Conservation (phyloP, 257 asterid species). For the Nyctanthes arbortristis region DNA sequence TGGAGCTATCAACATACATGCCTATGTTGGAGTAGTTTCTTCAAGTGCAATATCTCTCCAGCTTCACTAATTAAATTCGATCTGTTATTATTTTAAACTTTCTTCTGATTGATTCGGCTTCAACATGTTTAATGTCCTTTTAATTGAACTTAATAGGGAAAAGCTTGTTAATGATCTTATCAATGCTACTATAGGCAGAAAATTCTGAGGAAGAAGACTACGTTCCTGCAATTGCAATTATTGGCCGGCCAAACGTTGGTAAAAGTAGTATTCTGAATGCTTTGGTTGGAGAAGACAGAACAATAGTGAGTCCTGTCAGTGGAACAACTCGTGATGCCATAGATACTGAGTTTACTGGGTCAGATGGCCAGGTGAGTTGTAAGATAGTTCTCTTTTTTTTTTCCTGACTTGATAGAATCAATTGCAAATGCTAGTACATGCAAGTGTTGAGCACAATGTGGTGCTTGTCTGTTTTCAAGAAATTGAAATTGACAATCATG, state of each 20-base stretch:
- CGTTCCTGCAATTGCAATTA: slow-evolving; percentile 81
- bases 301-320: slow-evolving; percentile 95
- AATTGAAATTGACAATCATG: slow-evolving; percentile 2
- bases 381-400: slow-evolving; percentile 18
- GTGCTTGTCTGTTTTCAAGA: not conserved
- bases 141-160: slow-evolving; percentile 4
- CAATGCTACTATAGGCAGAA: slow-evolving; percentile 33
- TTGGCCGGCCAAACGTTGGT: slow-evolving; percentile 98
- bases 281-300: slow-evolving; percentile 87
- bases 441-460: not conserved
- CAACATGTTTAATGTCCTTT: not conserved
- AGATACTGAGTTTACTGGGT: slow-evolving; percentile 70
- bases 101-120: not conserved
- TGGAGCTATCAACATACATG: slow-evolving; percentile 10
- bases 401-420: slow-evolving; percentile 10
- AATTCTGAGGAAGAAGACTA: slow-evolving; percentile 52
- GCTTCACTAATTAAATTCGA: not conserved
- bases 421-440: not conserved
- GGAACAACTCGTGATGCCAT: slow-evolving; percentile 99
- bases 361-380: slow-evolving; percentile 86
- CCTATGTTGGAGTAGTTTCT: not conserved
- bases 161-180: slow-evolving; percentile 15
- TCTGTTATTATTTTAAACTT: slow-evolving; percentile 4
- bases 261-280: slow-evolving; percentile 98
- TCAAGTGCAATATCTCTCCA: not conserved